Base-by-base conservation (phyloP, 2,329 filamentous ascomycete species). In the Shiraia bambusicola region DNA sequence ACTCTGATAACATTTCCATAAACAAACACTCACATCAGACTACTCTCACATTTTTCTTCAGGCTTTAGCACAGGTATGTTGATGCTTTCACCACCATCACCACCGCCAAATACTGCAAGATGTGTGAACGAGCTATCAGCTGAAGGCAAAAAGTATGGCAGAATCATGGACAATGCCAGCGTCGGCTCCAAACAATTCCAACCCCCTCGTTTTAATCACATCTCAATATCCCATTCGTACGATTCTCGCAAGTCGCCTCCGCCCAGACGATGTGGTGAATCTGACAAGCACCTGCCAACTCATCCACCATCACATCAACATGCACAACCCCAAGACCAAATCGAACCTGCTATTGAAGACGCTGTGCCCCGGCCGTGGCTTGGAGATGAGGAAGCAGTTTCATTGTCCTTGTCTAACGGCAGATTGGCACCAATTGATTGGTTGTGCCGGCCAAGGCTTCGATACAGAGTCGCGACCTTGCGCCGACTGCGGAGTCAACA, bases 401-500 rank as follows among this genome's bases (percentile, higher is more conserved):
- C 39, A 43, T 17, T 49, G 49, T 25, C 28, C 28, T 3, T 49
- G 45, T 15, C 6, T 31, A 19, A 41, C 42, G 16, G 39, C 26
- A 19, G 25, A n/a, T 5, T 49, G 45, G 31, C 27, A 34, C 12
- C 3, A 6, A 11, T 19, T 12, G 4, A 32, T 29, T 12, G 19
- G 30, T 13, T 49, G 45, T 26, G 19, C 27, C 10, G 26, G 40
- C 24, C 13, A 24, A 32, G 49, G 42, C 7, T 39, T 34, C 24
- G 13, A 30, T 15, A 27, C 48, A 4, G 38, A 53, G 29, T 54
- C 50, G 11, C 36, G 36, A 3, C 55, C 57, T 5, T 63, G 59
- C 30, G 22, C 34, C 1, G 31, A 34, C 8, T 63, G 59, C 28
- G 45, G 43, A 4, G 32, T 48, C 17, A 62, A 46, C 26, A 63